These are phyloP conservation scores for Ustilago crameri DNA, from an alignment of 1,284 basidiomycete species.

Conservation along the genomic window DNA sequence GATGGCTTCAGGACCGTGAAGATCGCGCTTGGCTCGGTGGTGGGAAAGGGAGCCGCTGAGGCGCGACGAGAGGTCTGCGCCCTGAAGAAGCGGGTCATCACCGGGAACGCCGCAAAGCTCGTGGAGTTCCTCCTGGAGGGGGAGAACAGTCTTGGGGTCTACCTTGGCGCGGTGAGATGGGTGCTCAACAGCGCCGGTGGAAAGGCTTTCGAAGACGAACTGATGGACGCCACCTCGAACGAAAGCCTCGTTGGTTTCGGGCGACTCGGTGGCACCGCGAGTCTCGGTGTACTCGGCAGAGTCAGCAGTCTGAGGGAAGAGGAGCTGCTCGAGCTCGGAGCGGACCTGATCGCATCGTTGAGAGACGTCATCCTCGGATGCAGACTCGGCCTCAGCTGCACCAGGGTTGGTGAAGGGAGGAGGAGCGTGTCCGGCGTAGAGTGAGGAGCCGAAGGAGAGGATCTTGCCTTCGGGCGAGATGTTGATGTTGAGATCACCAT, in stretches of 20 bases:
- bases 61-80: conserved; percentile 47
- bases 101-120: conserved; percentile 49
- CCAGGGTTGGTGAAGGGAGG: conserved; percentile 47
- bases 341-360: conserved; percentile 42
- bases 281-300: conserved; percentile 31
- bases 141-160: conserved; percentile 20
- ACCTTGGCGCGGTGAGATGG: conserved; percentile 25
- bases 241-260: conserved; percentile 33
- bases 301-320: conserved; percentile 24
- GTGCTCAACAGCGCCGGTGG: conserved; percentile 11
- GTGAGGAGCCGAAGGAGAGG: conserved; percentile 55
- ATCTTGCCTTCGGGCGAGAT: conserved; percentile 50
- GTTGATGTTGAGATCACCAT: conserved; percentile 58
- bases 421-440: conserved; percentile 51
- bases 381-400: conserved; percentile 17
- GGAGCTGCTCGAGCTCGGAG: conserved; percentile 35
- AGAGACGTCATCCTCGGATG: conserved; percentile 18
- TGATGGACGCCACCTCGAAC: conserved; percentile 42
- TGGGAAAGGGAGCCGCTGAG: conserved; percentile 42
- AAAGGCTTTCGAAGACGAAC: conserved; percentile 45
- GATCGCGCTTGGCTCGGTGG: conserved; percentile 25
- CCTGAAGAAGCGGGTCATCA: conserved; percentile 55
- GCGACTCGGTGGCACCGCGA: conserved; percentile 14
- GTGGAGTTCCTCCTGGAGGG: conserved; percentile 56
- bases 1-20: conserved; percentile 37